Conservation (phyloP, 1,284 basidiomycete species). For the Trichosporon asahii region DNA sequence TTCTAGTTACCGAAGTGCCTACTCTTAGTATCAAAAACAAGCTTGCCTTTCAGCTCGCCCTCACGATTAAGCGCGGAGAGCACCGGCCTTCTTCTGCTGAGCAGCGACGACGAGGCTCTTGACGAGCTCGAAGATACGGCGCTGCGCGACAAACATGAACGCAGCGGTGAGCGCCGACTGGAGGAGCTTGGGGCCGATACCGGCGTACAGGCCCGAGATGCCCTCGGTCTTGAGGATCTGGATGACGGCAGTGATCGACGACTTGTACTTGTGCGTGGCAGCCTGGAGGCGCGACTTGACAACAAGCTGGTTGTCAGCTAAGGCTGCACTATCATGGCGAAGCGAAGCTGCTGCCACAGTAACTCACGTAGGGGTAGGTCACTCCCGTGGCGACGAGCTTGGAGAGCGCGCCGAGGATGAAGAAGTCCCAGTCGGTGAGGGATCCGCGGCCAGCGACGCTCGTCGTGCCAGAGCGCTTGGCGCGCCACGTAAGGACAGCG, state of each 20-base stretch:
- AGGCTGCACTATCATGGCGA: too few species aligned
- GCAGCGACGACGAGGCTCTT: constrained; percentile 38
- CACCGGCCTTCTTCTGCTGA: constrained; percentile 23
- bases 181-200: constrained; percentile 74
- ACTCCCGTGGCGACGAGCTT: constrained; percentile 61
- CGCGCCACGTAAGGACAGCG: constrained; percentile 35
- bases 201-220: constrained; percentile 71
- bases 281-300: constrained; percentile 54
- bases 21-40: not conserved
- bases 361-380: constrained; percentile 51
- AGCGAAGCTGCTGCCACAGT: too few species aligned
- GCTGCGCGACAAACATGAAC: constrained; percentile 80
- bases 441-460: constrained; percentile 50
- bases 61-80: not conserved
- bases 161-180: constrained; percentile 88
- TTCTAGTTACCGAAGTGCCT: not conserved
- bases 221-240: constrained; percentile 72
- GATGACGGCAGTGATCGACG: constrained; percentile 46
- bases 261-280: constrained; percentile 52
- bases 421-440: constrained; percentile 80
- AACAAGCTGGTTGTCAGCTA: constrained; percentile 39
- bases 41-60: not conserved
- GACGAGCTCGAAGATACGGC: constrained; percentile 57
- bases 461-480: constrained; percentile 52
- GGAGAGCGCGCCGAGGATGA: constrained; percentile 81